phyloP scores from a whole-genome alignment of 192 early-diverging fungal species.

The Gigaspora rosea region DNA sequence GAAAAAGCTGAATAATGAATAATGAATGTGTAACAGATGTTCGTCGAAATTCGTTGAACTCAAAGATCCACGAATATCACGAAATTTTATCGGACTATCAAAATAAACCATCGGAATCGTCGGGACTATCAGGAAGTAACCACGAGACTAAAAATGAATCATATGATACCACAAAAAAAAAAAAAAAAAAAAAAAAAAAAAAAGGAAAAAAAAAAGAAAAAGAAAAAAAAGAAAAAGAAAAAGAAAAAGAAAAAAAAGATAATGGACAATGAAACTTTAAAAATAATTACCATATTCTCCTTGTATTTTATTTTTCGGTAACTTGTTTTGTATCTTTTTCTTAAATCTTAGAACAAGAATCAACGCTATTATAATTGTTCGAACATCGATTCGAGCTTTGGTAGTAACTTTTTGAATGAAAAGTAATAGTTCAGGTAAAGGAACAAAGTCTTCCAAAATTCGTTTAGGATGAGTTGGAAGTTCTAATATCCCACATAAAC shows the following conservation, averaged over 20 bases:
- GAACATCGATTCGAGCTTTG: slow-evolving; percentile 36
- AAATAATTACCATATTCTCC: slow-evolving; percentile 41
- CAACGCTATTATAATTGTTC: slow-evolving; percentile 39
- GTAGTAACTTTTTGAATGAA: slow-evolving; percentile 40
- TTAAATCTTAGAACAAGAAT: slow-evolving; percentile 42
- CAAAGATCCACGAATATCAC: too few species aligned
- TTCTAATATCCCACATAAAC: background rate
- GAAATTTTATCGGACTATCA: background rate
- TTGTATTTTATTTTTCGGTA: slow-evolving; percentile 36
- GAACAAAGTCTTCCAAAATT: background rate
- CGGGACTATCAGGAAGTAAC: background rate
- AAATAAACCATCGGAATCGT: background rate
- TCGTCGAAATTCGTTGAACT: too few species aligned
- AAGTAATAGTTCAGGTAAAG: slow-evolving; percentile 44
- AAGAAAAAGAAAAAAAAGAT: too few species aligned
- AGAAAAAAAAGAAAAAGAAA: too few species aligned
- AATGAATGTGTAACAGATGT: too few species aligned
- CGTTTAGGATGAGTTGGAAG: background rate
- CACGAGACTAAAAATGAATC: background rate
- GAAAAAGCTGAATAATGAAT: too few species aligned
- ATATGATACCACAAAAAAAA: background rate
- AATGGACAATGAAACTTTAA: background rate
- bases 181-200: too few species aligned
- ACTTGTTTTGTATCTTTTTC: slow-evolving; percentile 32
- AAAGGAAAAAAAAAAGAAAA: too few species aligned